These are phyloP conservation scores for Cercospora nicotianae DNA, from an alignment of 2,329 filamentous ascomycete genomes.

Conservation along the genomic window DNA sequence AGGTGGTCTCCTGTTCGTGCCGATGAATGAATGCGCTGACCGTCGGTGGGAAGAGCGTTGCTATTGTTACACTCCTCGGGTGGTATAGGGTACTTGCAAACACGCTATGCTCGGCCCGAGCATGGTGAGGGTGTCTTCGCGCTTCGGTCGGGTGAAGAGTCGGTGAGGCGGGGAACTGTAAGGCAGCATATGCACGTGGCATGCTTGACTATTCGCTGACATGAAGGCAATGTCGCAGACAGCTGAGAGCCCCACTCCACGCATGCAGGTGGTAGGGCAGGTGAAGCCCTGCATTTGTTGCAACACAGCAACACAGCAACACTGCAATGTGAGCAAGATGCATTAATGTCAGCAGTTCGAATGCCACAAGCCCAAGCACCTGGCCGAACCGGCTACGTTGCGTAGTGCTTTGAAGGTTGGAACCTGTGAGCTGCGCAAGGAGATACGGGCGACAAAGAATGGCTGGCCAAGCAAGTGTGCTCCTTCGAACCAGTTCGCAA, in stretches of 20 bases:
- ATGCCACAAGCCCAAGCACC: neutral
- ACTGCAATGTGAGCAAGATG: neutral
- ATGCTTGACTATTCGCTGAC: neutral
- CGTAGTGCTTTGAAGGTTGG: neutral
- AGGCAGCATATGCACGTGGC: neutral
- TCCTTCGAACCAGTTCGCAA: neutral
- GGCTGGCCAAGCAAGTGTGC: neutral
- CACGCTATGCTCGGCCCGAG: neutral
- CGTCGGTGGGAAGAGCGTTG: neutral
- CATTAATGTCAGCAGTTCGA: neutral
- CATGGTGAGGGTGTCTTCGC: neutral
- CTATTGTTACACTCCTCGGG: neutral
- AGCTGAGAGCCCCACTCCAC: neutral
- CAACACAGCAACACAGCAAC: neutral
- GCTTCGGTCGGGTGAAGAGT: neutral
- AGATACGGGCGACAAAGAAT: neutral
- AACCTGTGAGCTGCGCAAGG: neutral
- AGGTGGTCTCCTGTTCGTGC: neutral
- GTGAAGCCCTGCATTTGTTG: slow-evolving; percentile 4
- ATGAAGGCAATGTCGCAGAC: neutral
- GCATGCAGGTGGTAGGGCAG: slow-evolving; percentile 5
- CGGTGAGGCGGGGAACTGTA: slow-evolving; percentile 3
- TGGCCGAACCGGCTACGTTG: neutral
- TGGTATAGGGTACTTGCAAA: neutral
- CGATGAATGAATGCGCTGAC: neutral